Evolutionary conservation across 2,329 filamentous ascomycete species (phyloP).

Genomic region (Trichophyton mentagrophytes): DNA sequence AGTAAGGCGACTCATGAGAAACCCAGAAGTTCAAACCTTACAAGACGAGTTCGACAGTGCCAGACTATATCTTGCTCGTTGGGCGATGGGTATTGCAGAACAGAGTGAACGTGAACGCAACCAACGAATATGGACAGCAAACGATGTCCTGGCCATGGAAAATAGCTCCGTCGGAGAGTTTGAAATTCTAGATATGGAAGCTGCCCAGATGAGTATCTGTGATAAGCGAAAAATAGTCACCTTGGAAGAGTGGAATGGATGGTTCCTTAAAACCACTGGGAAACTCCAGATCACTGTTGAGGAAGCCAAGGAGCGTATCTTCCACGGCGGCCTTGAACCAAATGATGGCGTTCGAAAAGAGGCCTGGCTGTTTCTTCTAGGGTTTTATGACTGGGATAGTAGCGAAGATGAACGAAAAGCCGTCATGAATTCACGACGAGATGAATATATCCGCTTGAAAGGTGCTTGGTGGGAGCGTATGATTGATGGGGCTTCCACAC

Average conservation of each 20-base stretch:
- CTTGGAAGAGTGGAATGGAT: constrained; percentile 76
- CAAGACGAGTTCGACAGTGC: constrained; percentile 98
- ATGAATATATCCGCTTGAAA: constrained; percentile 90
- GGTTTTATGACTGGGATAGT: constrained; percentile 88
- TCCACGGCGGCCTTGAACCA: constrained; percentile 79
- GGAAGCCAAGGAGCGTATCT: constrained; percentile 94
- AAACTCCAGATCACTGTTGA: constrained; percentile 67
- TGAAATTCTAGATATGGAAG: constrained; percentile 73
- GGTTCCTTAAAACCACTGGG: constrained; percentile 67
- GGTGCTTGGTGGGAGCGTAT: constrained; percentile 93
- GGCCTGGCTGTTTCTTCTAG: constrained; percentile 88
- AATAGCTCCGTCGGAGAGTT: constrained; percentile 93
- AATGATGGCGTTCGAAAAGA: constrained; percentile 91
- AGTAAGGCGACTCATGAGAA: constrained; percentile 68
- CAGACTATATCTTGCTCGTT: constrained; percentile 81
- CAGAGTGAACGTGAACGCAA: constrained; percentile 81
- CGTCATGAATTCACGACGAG: constrained; percentile 69
- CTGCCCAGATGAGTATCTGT: constrained; percentile 57
- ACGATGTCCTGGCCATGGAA: constrained; percentile 84
- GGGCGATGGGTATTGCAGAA: constrained; percentile 98
- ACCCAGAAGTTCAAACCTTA: constrained; percentile 85
- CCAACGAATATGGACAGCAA: constrained; percentile 82
- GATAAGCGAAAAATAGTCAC: constrained; percentile 68
- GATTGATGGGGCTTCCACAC: constrained; percentile 64
- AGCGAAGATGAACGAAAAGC: constrained; percentile 72